These are phyloP conservation scores for Mortierella antarctica DNA, from an alignment of 192 early-diverging fungal species.

Conservation along the genomic window DNA sequence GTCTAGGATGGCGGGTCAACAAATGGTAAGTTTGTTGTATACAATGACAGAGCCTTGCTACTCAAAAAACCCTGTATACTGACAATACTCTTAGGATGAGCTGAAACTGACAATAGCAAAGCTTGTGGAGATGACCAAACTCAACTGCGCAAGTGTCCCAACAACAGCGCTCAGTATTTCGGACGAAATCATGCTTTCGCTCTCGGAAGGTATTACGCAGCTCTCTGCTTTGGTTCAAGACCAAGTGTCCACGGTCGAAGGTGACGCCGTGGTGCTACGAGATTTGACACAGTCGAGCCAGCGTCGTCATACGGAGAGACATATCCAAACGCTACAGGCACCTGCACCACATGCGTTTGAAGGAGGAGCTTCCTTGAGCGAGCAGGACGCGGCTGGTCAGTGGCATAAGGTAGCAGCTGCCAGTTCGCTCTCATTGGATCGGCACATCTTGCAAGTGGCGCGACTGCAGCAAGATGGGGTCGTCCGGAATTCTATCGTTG, in stretches of 20 bases:
- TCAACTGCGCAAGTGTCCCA: conserved; percentile 5
- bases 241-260: conserved; percentile 2
- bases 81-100: not conserved
- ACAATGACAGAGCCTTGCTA: too few species aligned
- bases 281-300: conserved; percentile 3
- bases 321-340: not conserved
- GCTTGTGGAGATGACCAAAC: conserved; percentile 11
- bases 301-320: not conserved
- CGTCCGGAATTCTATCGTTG: not conserved
- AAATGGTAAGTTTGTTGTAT: conserved; percentile 13
- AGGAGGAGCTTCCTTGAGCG: not conserved
- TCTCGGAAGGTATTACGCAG: conserved; percentile 9
- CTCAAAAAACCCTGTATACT: not conserved
- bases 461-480: not conserved
- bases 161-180: not conserved
- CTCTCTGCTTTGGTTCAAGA: conserved; percentile 6
- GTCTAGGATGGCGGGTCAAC: conserved; percentile 20
- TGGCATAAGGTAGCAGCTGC: conserved; percentile 8
- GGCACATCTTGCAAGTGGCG: conserved; percentile 3
- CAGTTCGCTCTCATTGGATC: conserved; percentile 5
- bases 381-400: not conserved
- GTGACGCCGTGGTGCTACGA: conserved; percentile 8
- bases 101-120: not conserved
- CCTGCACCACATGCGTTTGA: not conserved
- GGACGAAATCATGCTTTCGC: not conserved